Evolutionary conservation across 225 moss, liverwort and hornwort genomes (phyloP), one percentile per base, ranked within the genome.

Genomic region (Pseudoscleropodium purum): DNA sequence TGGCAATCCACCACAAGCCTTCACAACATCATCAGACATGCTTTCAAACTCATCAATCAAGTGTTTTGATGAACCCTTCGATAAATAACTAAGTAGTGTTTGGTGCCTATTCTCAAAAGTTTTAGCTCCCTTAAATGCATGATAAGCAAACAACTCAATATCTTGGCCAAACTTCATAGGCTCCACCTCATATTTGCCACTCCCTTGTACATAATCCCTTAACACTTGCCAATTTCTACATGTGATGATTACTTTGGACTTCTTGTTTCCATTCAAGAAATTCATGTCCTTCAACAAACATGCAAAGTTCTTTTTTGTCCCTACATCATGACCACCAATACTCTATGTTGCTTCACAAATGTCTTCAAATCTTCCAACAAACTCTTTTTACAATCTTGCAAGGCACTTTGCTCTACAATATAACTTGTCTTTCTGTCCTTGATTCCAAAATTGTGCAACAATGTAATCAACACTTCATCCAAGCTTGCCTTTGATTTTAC

Each of bases 161-260:
- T 69, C 69, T n/a, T n/a, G 7, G 6, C 69, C n/a, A 23, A 0
- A n/a, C 0, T 4, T n/a, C 23, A 69, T 69, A n/a, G n/a, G 69
- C n/a, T 69, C n/a, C 23, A 69, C 23, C 13, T 69, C 69, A 1
- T 69, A 69, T n/a, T 0, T n/a, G 0, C n/a, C n/a, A n/a, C 4
- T n/a, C 4, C 2, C 7, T 69, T 23, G 23, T 2, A n/a, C n/a
- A n/a, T n/a, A 2, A 23, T n/a, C 1, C n/a, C n/a, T 69, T 2
- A 69, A 1, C 23, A n/a, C n/a, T n/a, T 69, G 69, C n/a, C n/a
- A n/a, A n/a, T 69, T n/a, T n/a, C n/a, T 69, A 7, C 69, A n/a
- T 0, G n/a, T 69, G 23, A n/a, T 23, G 0, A 69, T 23, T 23
- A 69, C 2, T 69, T n/a, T 69, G 21, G 69, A 69, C 7, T 69